A percentile compares a stretch with the other conserved stretches of the same genome.
Evolutionary conservation across 2,329 filamentous ascomycete species (phyloP).

Genomic region (Orbilia ellipsospora): DNA sequence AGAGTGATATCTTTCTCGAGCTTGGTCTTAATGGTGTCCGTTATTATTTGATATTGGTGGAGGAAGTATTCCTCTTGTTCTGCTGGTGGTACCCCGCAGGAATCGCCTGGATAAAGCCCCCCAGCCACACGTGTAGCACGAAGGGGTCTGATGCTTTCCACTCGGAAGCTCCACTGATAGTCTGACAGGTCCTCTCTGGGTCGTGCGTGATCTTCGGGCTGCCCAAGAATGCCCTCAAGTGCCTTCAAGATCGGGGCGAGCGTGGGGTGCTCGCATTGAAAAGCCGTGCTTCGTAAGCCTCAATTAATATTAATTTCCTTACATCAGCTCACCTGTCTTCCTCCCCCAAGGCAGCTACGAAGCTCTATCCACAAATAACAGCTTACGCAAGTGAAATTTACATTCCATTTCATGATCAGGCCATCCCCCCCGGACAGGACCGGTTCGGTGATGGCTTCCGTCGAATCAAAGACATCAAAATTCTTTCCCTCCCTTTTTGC

Average conservation of each 20-base stretch:
- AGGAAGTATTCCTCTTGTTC: background rate
- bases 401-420: conserved; percentile 1
- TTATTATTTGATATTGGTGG: background rate
- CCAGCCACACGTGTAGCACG: background rate
- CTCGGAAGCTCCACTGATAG: conserved; percentile 24
- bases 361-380: conserved; percentile 9
- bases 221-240: conserved; percentile 12
- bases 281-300: conserved; percentile 11
- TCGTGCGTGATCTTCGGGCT: conserved; percentile 37
- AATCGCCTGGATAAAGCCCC: conserved; percentile 3
- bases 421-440: background rate
- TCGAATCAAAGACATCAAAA: background rate
- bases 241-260: conserved; percentile 38
- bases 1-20: background rate
- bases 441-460: conserved; percentile 1
- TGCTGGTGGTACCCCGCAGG: conserved; percentile 9
- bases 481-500: background rate
- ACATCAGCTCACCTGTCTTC: conserved; percentile 34
- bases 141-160: conserved; percentile 1
- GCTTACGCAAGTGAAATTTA: background rate
- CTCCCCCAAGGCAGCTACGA: conserved; percentile 30
- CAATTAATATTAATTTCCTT: background rate
- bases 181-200: conserved; percentile 3
- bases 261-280: background rate
- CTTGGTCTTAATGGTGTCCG: too few relatives aligned